Evolutionary conservation across 129 eudicot genomes (phyloP), one percentile per base, ranked within the genome.

Genomic region (Flaveria brownii): DNA sequence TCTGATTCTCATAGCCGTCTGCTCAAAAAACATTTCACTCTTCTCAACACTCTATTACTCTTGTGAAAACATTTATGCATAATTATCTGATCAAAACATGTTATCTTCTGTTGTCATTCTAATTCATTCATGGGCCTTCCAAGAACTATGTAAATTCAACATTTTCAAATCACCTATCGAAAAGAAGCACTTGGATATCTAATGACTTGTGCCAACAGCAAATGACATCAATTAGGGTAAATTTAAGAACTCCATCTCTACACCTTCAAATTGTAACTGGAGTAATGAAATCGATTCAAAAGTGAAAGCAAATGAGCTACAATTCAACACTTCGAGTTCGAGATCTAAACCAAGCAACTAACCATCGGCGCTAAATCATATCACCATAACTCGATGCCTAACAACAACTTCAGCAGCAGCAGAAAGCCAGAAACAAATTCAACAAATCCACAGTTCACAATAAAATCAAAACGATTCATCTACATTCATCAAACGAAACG

Each of bases 331-430:
- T 12, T 71, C 42, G 42, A 64, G 33, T 78, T 61, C 52, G 72
- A 61, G 77, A 78, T 78, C 82, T 61, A 25, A 17, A 50, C 75
- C 8, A 72, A 72, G 6, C 71, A 75, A 63, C 71, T 10, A 36
- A 18, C 56, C 22, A 49, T 75, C 23, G 39, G 39, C 20, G 71
- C 26, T 61, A 47, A 47, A 47, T 47, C 3, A 47, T n/a, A 9
- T 43, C 47, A 10, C 47, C 47, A 43, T 43, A 9, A 43, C 12
- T 43, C 47, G 47, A 43, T 1, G 47, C 47, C 47, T 43, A 43
- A 43, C 12, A 43, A 43, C 10, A 47, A 47, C 52, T 47, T 47
- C 52, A 47, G 52, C 13, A 47, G 52, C n/a, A 47, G 52, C 52
- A 47, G 52, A 47, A 47, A 47, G 5, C 22, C 22, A 20, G 22